These are phyloP conservation scores for Diplodia intermedia DNA, from an alignment of 2,329 filamentous ascomycete genomes.

Conservation along the genomic window DNA sequence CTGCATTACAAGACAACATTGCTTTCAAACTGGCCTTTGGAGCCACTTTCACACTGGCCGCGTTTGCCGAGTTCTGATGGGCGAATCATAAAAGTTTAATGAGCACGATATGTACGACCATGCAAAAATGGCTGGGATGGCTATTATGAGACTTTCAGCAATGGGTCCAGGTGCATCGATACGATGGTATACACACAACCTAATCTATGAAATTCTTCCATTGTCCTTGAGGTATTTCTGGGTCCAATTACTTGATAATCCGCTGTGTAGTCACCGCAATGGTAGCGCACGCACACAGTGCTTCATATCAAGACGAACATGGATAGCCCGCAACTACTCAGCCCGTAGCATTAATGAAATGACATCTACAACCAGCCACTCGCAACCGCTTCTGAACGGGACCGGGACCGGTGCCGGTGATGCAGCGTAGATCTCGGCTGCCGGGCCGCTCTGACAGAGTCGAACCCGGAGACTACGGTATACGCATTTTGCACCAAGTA, in stretches of 20 bases:
- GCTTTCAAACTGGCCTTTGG: conserved; percentile 74
- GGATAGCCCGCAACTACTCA: too few relatives aligned
- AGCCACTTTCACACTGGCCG: conserved; percentile 74
- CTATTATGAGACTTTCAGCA: not conserved
- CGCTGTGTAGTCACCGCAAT: too few relatives aligned
- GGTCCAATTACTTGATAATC: too few relatives aligned
- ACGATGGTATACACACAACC: not conserved
- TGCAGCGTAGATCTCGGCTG: not conserved
- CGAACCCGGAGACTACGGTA: not conserved
- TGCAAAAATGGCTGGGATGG: not conserved
- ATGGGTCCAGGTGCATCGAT: not conserved
- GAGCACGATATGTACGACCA: conserved; percentile 6
- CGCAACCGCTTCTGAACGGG: not conserved
- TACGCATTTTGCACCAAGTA: not conserved
- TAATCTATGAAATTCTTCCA: not conserved
- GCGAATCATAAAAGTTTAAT: not conserved
- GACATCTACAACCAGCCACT: conserved; percentile 22
- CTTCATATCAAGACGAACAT: too few relatives aligned
- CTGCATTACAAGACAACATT: conserved; percentile 63
- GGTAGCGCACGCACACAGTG: too few relatives aligned
- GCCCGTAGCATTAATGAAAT: not conserved
- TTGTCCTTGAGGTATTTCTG: not conserved
- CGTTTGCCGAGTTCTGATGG: conserved; percentile 64
- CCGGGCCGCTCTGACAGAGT: not conserved
- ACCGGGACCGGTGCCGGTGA: not conserved